phyloP scores from a whole-genome alignment of 495 filamentous ascomycete genomes.

The Hyaloscypha finlandica region DNA sequence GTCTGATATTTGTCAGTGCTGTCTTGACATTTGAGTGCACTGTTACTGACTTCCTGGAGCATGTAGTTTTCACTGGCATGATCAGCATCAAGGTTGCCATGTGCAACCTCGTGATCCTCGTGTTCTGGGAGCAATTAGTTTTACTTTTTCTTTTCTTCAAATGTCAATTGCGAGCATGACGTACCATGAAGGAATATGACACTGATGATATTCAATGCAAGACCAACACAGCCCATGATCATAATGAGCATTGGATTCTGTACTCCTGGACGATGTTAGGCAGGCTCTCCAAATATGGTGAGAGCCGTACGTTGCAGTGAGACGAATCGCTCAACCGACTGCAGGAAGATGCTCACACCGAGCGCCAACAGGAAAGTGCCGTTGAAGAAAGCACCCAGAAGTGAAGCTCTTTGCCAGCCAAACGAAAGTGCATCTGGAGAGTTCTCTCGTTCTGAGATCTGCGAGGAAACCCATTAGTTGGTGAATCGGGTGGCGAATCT shows the following conservation, averaged over 20 bases:
- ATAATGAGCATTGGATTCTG: constrained; percentile 74
- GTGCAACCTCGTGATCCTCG: constrained; percentile 13
- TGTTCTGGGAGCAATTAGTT: constrained; percentile 18
- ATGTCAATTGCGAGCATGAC: neutral
- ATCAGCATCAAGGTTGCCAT: neutral
- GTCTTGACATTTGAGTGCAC: neutral
- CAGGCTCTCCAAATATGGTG: neutral
- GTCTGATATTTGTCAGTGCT: neutral
- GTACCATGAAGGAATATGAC: constrained; percentile 79
- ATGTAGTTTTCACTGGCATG: constrained; percentile 1
- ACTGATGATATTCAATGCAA: constrained; percentile 80
- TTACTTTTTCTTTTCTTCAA: neutral
- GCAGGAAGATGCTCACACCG: constrained; percentile 88
- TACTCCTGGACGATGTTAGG: constrained; percentile 50
- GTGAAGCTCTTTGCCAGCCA: constrained; percentile 90
- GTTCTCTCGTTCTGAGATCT: constrained; percentile 46
- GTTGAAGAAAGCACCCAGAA: constrained; percentile 91
- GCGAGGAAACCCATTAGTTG: neutral
- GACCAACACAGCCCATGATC: constrained; percentile 79
- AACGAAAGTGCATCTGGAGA: constrained; percentile 45
- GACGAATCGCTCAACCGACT: constrained; percentile 86
- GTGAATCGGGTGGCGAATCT: constrained; percentile 34
- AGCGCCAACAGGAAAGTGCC: constrained; percentile 93
- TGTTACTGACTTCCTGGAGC: constrained; percentile 11
- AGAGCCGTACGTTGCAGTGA: constrained; percentile 36